Percentiles rank a stretch among this genome's conserved stretches.
These are phyloP conservation scores for Aspergillus nanangensis DNA, from an alignment of 495 filamentous ascomycete species.

Conservation along the genomic window DNA sequence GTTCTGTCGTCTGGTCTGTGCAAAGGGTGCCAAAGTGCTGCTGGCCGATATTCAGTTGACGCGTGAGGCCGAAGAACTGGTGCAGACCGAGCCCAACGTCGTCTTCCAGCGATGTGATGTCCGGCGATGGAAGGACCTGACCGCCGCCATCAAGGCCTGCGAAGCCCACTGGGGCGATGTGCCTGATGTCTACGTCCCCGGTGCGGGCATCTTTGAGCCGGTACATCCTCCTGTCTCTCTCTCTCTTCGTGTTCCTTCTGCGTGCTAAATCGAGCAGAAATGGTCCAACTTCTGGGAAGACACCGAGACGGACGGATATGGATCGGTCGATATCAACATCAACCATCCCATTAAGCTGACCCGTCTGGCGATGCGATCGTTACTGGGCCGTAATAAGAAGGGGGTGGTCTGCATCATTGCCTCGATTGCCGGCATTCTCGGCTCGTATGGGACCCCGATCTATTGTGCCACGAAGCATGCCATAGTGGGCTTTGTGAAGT, in stretches of 20 bases:
- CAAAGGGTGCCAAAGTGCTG: background rate
- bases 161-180: conserved; percentile 1
- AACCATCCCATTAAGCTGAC: conserved; percentile 6
- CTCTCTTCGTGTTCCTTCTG: background rate
- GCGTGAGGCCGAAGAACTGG: background rate
- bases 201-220: conserved; percentile 6
- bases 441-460: background rate
- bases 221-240: background rate
- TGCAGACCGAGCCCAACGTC: background rate
- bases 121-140: background rate
- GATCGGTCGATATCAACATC: conserved; percentile 6
- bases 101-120: conserved; percentile 2
- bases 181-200: conserved; percentile 2
- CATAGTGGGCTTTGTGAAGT: background rate
- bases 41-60: background rate
- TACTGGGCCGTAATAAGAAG: conserved; percentile 1
- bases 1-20: background rate
- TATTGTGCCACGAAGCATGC: conserved; percentile 1
- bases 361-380: conserved; percentile 3
- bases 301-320: conserved; percentile 1
- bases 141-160: background rate
- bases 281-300: conserved; percentile 8
- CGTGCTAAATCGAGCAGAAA: background rate
- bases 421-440: background rate
- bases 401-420: conserved; percentile 1